A percentile compares a stretch with the other conserved stretches of the same genome.
Conservation (phyloP, 176 grass and related monocot genomes). For the Paspalum vaginatum region DNA sequence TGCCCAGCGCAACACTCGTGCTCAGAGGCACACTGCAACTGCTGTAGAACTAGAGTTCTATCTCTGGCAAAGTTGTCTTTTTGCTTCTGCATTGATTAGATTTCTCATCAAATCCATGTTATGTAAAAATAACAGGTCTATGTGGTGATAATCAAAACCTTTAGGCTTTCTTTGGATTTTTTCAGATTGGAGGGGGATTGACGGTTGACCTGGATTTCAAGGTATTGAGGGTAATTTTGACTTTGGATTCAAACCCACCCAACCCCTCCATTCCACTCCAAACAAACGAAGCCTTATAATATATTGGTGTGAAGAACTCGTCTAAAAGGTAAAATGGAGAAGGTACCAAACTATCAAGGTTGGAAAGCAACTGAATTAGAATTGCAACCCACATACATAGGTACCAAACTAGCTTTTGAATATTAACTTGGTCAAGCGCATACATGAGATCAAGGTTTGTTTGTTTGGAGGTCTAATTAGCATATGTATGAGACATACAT, state of each 20-base stretch:
- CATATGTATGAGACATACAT: too few relatives aligned
- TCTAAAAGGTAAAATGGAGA: neutral
- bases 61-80: slow-evolving; percentile 62
- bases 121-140: neutral
- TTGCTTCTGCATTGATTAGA: slow-evolving; percentile 57
- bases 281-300: too few relatives aligned
- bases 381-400: neutral
- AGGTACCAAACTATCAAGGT: slow-evolving; percentile 15
- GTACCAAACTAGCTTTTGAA: neutral
- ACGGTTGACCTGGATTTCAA: too few relatives aligned
- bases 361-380: neutral
- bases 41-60: slow-evolving; percentile 51
- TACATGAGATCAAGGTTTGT: too few relatives aligned
- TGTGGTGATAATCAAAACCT: slow-evolving; percentile 16
- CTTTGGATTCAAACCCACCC: too few relatives aligned
- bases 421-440: too few relatives aligned
- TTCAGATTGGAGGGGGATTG: too few relatives aligned
- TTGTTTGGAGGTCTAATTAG: too few relatives aligned
- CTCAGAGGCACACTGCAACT: slow-evolving; percentile 54
- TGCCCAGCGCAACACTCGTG: slow-evolving; percentile 51
- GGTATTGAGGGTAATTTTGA: too few relatives aligned
- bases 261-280: too few relatives aligned
- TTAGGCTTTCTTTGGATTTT: neutral
- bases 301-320: neutral
- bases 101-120: slow-evolving; percentile 24